These are phyloP conservation scores for Candida coleopterorum DNA, from an alignment of 805 yeast species.

Conservation along the genomic window DNA sequence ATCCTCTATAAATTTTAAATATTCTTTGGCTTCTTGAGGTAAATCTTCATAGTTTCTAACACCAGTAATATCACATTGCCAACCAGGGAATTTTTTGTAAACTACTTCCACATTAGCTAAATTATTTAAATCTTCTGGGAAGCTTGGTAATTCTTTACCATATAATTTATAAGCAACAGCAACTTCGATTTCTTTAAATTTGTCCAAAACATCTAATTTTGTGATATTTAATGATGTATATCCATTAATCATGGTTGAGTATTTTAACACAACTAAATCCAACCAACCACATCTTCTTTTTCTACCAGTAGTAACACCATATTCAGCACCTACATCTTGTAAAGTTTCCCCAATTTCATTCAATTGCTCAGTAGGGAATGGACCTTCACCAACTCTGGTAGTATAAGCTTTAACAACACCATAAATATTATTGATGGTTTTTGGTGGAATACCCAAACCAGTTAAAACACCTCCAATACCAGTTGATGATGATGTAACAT, in stretches of 20 bases:
- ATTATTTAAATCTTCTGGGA: slow-evolving; percentile 87
- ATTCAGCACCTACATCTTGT: slow-evolving; percentile 92
- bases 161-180: slow-evolving; percentile 79
- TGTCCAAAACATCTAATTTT: slow-evolving; percentile 90
- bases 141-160: slow-evolving; percentile 68
- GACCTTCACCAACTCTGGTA: slow-evolving; percentile 98
- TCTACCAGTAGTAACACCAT: slow-evolving; percentile 97
- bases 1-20: slow-evolving; percentile 81
- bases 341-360: slow-evolving; percentile 80
- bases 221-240: slow-evolving; percentile 93
- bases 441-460: slow-evolving; percentile 96
- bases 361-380: slow-evolving; percentile 97
- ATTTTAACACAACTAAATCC: slow-evolving; percentile 89
- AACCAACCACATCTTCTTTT: slow-evolving; percentile 99
- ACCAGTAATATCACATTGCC: slow-evolving; percentile 80
- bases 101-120: slow-evolving; percentile 90
- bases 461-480: slow-evolving; percentile 98
- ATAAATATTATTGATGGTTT: slow-evolving; percentile 67
- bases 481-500: slow-evolving; percentile 91
- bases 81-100: slow-evolving; percentile 89
- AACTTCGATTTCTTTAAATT: slow-evolving; percentile 81
- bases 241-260: slow-evolving; percentile 89
- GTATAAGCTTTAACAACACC: slow-evolving; percentile 99
- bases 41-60: slow-evolving; percentile 67
- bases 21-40: slow-evolving; percentile 83